Base-by-base conservation (phyloP, 345 rosid species). In the Erucastrum elatum region DNA sequence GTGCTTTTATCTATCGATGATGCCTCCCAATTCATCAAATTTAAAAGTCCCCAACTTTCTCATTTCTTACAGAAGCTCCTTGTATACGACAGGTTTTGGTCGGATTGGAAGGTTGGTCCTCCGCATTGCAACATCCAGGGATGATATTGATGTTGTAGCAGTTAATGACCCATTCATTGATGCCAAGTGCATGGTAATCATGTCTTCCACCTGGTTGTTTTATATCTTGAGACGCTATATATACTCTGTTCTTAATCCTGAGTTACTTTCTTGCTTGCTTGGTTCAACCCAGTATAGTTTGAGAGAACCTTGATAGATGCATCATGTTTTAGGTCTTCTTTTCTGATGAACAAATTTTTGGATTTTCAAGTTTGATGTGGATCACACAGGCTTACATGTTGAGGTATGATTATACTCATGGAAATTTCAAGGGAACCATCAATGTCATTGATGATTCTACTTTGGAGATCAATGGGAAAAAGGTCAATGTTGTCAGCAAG, bases 371-470 rank as follows among this genome's bases (percentile, higher is more conserved):
- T 55, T 65, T 79, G 39, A n/a, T 49, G 55, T 49, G 55, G 17
- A 49, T 49, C 56, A 51, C 49, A 70, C 87, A 95, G 99, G 98
- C 98, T 82, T 95, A 95, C 84, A 93, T 95, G 99, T 79, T 93
- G 69, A 95, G 89, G 85, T 95, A 95, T 29, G 99, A 95, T 82
- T 95, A 98, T 10, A 95, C 99, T 75, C 99, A 95, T 81, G 98
- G 99, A 60, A 81, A 81, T 84, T 91, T 88, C 74, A 81, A 87
- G 33, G 99, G 94, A 78, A 82, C 84, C 76, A 79, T 95, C 82
- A 86, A 74, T 56, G 99, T 91, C 64, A 63, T 96, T 83, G 92
- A 96, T 76, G 86, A 87, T 2, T 88, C 96, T 82, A 91, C 90
- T 46, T 84, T 93, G 85, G 99, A 96, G 84, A 90, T 96, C 74